Conservation (phyloP, 2,329 filamentous ascomycete genomes). For the Sporothrix variecibatus region DNA sequence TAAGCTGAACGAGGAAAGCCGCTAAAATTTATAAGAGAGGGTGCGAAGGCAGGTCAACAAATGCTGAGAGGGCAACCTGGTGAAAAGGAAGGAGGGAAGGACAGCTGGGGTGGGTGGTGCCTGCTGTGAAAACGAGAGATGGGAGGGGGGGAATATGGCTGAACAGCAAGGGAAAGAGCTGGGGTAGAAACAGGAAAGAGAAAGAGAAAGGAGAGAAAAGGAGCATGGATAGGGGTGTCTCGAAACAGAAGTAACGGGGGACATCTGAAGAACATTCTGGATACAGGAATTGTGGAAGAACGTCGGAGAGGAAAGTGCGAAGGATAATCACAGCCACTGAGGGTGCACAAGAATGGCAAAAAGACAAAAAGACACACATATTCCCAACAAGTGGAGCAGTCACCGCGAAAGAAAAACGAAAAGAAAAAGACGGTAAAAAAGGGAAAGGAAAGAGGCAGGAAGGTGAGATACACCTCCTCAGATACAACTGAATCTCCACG, state of each 20-base stretch:
- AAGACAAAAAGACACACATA: not conserved
- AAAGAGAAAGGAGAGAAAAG: not conserved
- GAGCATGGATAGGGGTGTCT: not conserved
- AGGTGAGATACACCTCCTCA: not conserved
- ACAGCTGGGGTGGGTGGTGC: not conserved
- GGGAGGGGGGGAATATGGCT: not conserved
- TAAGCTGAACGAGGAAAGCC: slow-evolving; percentile 24
- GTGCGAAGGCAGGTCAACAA: not conserved
- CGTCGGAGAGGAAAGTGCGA: not conserved
- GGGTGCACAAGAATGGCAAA: not conserved
- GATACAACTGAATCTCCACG: not conserved
- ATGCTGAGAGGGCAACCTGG: not conserved
- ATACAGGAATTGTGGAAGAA: not conserved
- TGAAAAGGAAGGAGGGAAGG: not conserved
- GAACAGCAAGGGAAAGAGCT: slow-evolving; percentile 5
- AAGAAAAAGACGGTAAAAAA: no score
- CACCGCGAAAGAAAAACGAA: not conserved
- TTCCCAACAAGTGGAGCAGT: not conserved
- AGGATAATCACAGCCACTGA: not conserved
- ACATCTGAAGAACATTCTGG: not conserved
- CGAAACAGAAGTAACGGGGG: slow-evolving; percentile 14
- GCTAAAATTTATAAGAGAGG: not conserved
- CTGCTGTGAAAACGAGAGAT: not conserved
- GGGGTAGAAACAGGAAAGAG: not conserved
- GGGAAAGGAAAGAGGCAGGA: not conserved